These are phyloP conservation scores for Malus asiatica DNA, from an alignment of 306 rosid species.

Conservation along the genomic window DNA sequence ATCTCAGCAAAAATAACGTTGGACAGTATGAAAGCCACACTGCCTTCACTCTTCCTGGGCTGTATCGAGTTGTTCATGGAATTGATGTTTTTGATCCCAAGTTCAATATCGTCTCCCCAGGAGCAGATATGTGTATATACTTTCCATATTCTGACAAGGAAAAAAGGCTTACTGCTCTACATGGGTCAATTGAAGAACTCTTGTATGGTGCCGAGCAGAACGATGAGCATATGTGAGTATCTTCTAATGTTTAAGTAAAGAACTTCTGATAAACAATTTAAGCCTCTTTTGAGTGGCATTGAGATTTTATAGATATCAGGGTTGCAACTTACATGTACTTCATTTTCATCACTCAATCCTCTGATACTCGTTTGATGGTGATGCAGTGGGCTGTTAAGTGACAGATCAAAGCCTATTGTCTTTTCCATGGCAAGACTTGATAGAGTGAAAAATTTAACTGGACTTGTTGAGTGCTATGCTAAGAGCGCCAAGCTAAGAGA, in stretches of 20 bases:
- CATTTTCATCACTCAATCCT: neutral
- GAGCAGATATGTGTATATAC: constrained; percentile 83
- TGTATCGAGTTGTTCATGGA: constrained; percentile 91
- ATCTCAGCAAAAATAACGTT: constrained; percentile 75
- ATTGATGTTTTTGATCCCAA: constrained; percentile 96
- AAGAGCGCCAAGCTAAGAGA: constrained; percentile 10
- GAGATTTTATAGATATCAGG: neutral
- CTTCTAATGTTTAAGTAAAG: neutral
- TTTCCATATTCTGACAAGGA: constrained; percentile 75
- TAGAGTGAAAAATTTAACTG: constrained; percentile 12
- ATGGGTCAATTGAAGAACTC: constrained; percentile 65
- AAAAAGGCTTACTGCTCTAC: constrained; percentile 72
- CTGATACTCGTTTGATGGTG: neutral
- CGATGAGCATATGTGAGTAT: constrained; percentile 68
- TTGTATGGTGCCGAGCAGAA: constrained; percentile 57
- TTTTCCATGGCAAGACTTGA: constrained; percentile 17
- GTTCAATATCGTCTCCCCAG: constrained; percentile 96
- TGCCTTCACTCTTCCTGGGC: constrained; percentile 91
- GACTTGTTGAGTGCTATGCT: constrained; percentile 10
- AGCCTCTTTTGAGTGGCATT: neutral
- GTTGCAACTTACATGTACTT: neutral
- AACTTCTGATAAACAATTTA: neutral
- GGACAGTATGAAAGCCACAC: constrained; percentile 97
- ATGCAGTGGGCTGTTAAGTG: constrained; percentile 5
- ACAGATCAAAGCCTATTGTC: constrained; percentile 8